phyloP scores from a whole-genome alignment of 176 grass and related monocot genomes.

The Eleusine coracana region DNA sequence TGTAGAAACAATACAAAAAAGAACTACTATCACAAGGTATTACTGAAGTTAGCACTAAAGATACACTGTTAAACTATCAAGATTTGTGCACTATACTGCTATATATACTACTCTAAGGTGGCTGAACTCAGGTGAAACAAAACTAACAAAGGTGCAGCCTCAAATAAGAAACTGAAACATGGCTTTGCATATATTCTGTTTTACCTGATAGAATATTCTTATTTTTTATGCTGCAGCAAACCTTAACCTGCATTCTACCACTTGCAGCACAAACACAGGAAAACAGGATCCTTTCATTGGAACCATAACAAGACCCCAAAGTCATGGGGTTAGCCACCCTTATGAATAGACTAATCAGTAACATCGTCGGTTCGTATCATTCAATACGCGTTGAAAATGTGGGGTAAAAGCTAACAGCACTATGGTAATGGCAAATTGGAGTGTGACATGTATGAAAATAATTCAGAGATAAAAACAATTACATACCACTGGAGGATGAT shows the following conservation, averaged over 20 bases:
- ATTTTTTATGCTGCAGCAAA: conserved; percentile 16
- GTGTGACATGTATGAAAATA: conserved; percentile 28
- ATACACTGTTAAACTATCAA: background rate
- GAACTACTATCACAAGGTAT: background rate
- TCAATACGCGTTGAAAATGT: background rate
- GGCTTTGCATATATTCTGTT: background rate
- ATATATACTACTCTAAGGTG: background rate
- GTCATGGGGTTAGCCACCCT: background rate
- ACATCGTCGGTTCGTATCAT: conserved; percentile 2
- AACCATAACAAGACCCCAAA: background rate
- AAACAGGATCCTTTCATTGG: background rate
- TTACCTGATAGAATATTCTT: background rate
- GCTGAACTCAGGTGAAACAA: conserved; percentile 15
- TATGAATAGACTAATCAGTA: background rate
- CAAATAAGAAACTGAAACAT: conserved; percentile 5
- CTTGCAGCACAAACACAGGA: background rate
- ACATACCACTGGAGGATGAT: conserved; percentile 87
- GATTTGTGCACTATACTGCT: background rate
- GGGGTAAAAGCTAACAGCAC: background rate
- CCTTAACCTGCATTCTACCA: background rate
- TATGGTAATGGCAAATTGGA: background rate
- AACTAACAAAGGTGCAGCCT: background rate
- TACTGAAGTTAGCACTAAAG: background rate
- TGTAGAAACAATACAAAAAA: background rate
- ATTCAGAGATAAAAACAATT: conserved; percentile 13